Evolutionary conservation across 1,284 basidiomycete genomes (phyloP).

Genomic region (Rhizopogon hawkerae): DNA sequence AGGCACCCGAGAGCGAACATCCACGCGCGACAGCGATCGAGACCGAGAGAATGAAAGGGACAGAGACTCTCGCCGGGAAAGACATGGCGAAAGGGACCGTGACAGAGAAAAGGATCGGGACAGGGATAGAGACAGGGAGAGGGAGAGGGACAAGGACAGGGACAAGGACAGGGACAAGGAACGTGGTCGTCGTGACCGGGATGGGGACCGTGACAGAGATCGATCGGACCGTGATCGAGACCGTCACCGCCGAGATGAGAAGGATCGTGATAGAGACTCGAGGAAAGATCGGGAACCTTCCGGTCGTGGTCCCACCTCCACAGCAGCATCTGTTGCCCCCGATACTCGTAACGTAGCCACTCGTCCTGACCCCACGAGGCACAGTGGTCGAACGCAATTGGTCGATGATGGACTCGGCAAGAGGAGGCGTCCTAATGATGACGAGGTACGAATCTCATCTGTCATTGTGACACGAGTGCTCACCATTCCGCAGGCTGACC

Average conservation of each 20-base stretch:
- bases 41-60: conserved; percentile 42
- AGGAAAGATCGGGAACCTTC: conserved; percentile 45
- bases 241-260: conserved; percentile 30
- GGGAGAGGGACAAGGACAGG: conserved; percentile 28
- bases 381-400: conserved; percentile 35
- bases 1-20: conserved; percentile 30
- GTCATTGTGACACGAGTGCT: conserved; percentile 10
- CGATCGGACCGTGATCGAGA: conserved; percentile 26
- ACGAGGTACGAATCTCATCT: conserved; percentile 40
- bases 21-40: conserved; percentile 25
- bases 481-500: conserved; percentile 44
- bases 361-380: conserved; percentile 50
- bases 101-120: conserved; percentile 39
- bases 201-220: conserved; percentile 35
- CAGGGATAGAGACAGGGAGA: conserved; percentile 32
- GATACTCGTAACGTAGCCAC: conserved; percentile 50
- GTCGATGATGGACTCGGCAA: conserved; percentile 58
- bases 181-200: conserved; percentile 32
- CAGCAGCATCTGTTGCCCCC: conserved; percentile 17
- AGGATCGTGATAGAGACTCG: conserved; percentile 34
- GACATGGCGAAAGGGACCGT: conserved; percentile 35
- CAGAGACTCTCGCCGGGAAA: conserved; percentile 13
- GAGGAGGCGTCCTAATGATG: conserved; percentile 55
- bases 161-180: conserved; percentile 35
- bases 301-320: conserved; percentile 26